Conservation (phyloP, 2,329 filamentous ascomycete genomes). For the Teratosphaeria pseudoeucalypti region DNA sequence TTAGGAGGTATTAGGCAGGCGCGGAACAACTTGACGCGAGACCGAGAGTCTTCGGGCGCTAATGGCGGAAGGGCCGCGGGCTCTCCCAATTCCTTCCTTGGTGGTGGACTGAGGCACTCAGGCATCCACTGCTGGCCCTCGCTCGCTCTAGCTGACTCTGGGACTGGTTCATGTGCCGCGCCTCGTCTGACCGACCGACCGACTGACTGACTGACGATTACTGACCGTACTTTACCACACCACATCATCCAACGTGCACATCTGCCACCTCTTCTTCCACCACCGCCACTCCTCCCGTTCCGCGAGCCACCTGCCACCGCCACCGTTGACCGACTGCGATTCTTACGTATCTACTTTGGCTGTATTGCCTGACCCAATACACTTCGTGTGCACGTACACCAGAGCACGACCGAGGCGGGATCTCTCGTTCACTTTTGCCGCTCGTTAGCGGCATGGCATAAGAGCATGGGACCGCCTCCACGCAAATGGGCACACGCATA, state of each 20-base stretch:
- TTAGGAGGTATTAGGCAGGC: too few species aligned
- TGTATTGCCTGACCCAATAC: background rate
- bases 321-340: background rate
- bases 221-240: too few species aligned
- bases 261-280: background rate
- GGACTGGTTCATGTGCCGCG: too few species aligned
- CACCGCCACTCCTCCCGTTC: background rate
- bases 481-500: background rate
- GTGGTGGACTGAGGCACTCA: too few species aligned
- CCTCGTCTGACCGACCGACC: too few species aligned
- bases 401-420: background rate
- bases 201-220: too few species aligned
- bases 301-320: background rate
- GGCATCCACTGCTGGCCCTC: too few species aligned
- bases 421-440: background rate
- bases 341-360: background rate
- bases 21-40: too few species aligned
- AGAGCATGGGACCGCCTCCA: background rate
- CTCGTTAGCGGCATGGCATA: background rate
- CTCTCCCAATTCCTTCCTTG: too few species aligned
- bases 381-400: background rate
- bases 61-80: too few species aligned
- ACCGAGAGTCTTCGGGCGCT: too few species aligned
- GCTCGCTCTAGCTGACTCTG: too few species aligned
- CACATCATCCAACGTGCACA: background rate